These are phyloP conservation scores for Termitomyces sp. DNA, from an alignment of 768 basidiomycete species.

Conservation along the genomic window DNA sequence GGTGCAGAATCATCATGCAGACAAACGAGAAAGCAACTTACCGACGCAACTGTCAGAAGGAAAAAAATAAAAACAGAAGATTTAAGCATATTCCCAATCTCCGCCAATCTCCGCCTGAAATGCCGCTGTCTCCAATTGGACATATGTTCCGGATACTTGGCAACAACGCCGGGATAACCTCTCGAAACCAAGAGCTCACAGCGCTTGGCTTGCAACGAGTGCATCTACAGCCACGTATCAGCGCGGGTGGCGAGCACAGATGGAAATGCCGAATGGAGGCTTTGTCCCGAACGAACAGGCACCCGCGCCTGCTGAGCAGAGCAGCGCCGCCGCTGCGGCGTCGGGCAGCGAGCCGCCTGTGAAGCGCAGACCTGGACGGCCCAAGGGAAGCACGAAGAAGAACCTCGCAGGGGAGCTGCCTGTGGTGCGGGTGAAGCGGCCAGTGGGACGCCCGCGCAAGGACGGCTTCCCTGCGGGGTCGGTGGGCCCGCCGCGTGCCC, in stretches of 20 bases:
- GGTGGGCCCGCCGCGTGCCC: constrained; percentile 37
- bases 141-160: background rate
- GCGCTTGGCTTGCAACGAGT: no score
- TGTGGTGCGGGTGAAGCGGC: constrained; percentile 61
- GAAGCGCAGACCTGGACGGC: constrained; percentile 71
- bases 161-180: background rate
- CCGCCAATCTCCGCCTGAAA: background rate
- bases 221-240: background rate
- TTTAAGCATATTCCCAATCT: background rate
- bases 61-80: background rate
- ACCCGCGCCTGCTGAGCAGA: background rate
- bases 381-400: constrained; percentile 79
- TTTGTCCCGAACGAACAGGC: constrained; percentile 6
- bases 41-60: background rate
- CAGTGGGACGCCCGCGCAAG: constrained; percentile 76
- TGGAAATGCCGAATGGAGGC: constrained; percentile 12
- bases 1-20: constrained; percentile 39
- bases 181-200: background rate
- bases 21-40: background rate
- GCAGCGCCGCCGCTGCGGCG: background rate
- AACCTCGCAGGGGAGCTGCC: constrained; percentile 27
- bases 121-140: background rate
- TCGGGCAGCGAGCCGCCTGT: background rate
- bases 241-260: background rate
- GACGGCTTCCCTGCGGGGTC: constrained; percentile 79